Conservation (phyloP, 106 monocot genomes). For the Gastrodia elata region DNA sequence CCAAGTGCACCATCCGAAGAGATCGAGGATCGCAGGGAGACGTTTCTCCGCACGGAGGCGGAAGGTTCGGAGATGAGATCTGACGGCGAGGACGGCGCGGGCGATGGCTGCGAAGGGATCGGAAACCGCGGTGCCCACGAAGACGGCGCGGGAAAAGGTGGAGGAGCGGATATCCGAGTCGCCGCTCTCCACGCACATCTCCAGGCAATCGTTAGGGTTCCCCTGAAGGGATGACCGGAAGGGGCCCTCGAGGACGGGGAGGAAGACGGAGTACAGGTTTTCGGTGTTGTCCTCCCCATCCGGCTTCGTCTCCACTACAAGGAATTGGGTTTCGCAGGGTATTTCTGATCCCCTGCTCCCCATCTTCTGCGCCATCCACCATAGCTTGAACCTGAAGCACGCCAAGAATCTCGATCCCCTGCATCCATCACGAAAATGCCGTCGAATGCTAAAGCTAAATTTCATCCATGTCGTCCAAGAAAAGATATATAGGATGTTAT, state of each 20-base stretch:
- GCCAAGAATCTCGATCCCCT: constrained; percentile 48
- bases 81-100: constrained; percentile 55
- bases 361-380: constrained; percentile 78
- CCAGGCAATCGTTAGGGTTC: constrained; percentile 35
- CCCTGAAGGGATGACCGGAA: constrained; percentile 84
- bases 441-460: no score
- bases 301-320: constrained; percentile 40
- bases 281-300: constrained; percentile 14
- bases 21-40: constrained; percentile 63
- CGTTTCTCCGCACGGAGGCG: constrained; percentile 53
- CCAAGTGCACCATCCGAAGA: constrained; percentile 98
- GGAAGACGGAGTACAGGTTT: constrained; percentile 43
- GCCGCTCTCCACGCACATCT: constrained; percentile 81
- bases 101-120: constrained; percentile 81
- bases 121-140: constrained; percentile 42
- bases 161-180: constrained; percentile 28
- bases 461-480: no score
- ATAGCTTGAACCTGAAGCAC: constrained; percentile 60
- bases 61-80: constrained; percentile 57
- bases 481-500: no score
- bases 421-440: constrained; percentile 1
- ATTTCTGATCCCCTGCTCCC: constrained; percentile 40
- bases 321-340: constrained; percentile 56
- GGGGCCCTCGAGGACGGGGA: constrained; percentile 64
- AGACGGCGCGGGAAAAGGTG: constrained; percentile 41